phyloP scores from a whole-genome alignment of 2,329 filamentous ascomycete species.

The Metarhizium guizhouense region DNA sequence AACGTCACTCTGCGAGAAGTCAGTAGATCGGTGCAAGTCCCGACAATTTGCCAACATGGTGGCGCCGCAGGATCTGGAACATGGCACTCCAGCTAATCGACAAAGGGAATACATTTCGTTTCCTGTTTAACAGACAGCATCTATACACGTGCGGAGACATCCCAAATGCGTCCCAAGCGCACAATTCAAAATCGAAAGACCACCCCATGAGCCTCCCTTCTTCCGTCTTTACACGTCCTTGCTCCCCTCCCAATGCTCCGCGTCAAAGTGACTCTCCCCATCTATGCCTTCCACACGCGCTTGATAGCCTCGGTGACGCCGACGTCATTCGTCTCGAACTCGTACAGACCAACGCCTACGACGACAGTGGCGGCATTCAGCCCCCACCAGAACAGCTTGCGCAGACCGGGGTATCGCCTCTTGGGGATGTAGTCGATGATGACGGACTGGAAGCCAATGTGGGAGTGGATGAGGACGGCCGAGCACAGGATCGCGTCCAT shows the following conservation, averaged over 20 bases:
- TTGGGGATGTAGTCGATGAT: conserved; percentile 87
- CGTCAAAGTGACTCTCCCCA: not conserved
- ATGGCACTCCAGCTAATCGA: not conserved
- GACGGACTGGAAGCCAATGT: conserved; percentile 87
- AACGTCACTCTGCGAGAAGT: not conserved
- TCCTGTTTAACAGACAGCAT: conserved; percentile 8
- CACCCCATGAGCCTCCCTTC: not conserved
- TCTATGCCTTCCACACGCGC: conserved; percentile 77
- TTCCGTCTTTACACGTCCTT: not conserved
- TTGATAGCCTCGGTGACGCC: conserved; percentile 84
- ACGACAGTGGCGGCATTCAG: conserved; percentile 71
- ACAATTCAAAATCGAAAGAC: not conserved
- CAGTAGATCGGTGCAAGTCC: not conserved
- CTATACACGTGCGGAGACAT: conserved; percentile 8
- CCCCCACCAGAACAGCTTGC: conserved; percentile 63
- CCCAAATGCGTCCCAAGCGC: not conserved
- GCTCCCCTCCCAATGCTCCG: not conserved
- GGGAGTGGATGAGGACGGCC: conserved; percentile 80
- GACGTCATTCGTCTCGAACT: conserved; percentile 98
- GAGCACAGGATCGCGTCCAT: conserved; percentile 81
- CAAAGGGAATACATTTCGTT: conserved; percentile 8
- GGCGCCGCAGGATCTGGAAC: not conserved
- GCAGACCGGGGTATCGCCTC: conserved; percentile 57
- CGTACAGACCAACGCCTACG: conserved; percentile 84
- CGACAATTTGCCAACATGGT: not conserved